phyloP scores from a whole-genome alignment of 768 basidiomycete genomes.

The Russula sp. region DNA sequence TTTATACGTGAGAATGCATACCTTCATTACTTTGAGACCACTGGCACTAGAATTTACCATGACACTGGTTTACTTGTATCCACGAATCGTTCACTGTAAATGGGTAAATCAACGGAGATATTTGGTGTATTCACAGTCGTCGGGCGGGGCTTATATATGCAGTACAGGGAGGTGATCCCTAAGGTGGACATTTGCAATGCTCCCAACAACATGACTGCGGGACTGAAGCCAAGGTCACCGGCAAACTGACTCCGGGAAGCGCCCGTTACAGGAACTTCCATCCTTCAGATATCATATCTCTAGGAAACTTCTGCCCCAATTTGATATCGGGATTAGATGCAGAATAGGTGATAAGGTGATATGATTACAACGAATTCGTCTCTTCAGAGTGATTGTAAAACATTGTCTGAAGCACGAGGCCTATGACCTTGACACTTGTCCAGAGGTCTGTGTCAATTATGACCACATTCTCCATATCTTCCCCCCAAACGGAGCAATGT shows the following conservation, averaged over 20 bases:
- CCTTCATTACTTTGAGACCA: constrained; percentile 2
- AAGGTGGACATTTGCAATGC: background rate
- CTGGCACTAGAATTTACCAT: background rate
- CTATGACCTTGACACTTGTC: background rate
- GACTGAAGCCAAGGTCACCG: background rate
- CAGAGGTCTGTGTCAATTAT: background rate
- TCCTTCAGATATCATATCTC: background rate
- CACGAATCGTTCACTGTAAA: background rate
- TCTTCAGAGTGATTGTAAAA: background rate
- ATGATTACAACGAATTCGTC: background rate
- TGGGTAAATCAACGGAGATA: background rate
- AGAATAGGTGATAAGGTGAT: background rate
- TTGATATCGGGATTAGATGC: background rate
- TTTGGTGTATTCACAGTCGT: background rate
- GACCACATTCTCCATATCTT: background rate
- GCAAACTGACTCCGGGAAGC: background rate
- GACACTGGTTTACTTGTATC: background rate
- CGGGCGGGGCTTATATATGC: constrained; percentile 2
- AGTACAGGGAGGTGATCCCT: background rate
- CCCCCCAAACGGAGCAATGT: background rate
- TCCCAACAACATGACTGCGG: background rate
- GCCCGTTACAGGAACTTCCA: background rate
- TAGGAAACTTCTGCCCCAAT: background rate
- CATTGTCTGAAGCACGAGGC: background rate
- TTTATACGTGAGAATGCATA: background rate